phyloP scores from a whole-genome alignment of 768 basidiomycete genomes.

The Tylopilus plumbeoviolaceoides region DNA sequence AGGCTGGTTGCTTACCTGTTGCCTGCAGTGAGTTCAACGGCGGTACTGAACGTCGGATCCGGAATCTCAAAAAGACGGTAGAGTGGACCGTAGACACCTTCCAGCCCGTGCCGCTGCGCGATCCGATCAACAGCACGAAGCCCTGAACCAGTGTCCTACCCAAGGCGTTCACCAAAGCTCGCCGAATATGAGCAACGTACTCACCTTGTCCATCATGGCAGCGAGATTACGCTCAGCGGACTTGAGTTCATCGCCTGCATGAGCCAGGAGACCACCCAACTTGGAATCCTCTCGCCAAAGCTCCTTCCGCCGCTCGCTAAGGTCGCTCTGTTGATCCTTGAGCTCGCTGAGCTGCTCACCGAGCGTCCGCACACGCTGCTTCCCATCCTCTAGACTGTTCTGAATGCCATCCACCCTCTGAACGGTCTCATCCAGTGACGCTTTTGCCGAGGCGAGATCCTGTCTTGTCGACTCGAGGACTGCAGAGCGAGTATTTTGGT shows the following conservation, averaged over 20 bases:
- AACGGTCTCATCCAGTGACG: conserved; percentile 54
- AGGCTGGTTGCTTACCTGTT: conserved; percentile 60
- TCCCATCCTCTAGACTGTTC: conserved; percentile 61
- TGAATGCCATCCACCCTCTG: conserved; percentile 53
- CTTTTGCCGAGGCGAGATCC: conserved; percentile 47
- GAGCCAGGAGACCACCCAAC: conserved; percentile 67
- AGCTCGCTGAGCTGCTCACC: conserved; percentile 54
- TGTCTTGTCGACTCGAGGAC: conserved; percentile 51
- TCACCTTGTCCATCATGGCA: conserved; percentile 94
- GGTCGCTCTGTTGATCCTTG: conserved; percentile 64
- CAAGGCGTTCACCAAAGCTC: not conserved
- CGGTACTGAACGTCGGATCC: conserved; percentile 84
- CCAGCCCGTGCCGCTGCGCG: conserved; percentile 65
- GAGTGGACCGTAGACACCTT: conserved; percentile 90
- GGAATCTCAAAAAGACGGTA: conserved; percentile 91
- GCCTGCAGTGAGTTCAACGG: conserved; percentile 92
- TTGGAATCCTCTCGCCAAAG: conserved; percentile 95
- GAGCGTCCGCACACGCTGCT: conserved; percentile 51
- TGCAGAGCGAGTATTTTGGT: conserved; percentile 49
- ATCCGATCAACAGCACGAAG: conserved; percentile 84
- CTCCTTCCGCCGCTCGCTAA: conserved; percentile 83
- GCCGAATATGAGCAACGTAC: not conserved
- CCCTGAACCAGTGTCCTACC: conserved; percentile 86
- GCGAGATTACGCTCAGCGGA: conserved; percentile 74
- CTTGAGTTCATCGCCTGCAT: conserved; percentile 78